phyloP scores from a whole-genome alignment of 352 stramenopile genomes.

The Pythium oligandrum region DNA sequence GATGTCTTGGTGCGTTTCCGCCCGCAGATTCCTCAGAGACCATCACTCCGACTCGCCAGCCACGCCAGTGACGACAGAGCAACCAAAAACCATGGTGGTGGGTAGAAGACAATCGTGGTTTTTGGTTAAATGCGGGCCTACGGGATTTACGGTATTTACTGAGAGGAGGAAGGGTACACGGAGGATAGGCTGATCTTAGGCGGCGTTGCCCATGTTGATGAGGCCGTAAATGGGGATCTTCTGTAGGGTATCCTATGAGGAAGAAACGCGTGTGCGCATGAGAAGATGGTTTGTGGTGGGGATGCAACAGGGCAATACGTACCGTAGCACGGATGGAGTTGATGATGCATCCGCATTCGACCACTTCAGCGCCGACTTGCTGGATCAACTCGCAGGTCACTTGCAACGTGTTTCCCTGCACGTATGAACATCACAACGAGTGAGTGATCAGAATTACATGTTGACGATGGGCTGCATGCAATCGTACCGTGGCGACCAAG shows the following conservation, averaged over 20 bases:
- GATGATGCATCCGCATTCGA: slow-evolving; percentile 81
- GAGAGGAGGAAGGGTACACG: too few relatives aligned
- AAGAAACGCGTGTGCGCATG: too few relatives aligned
- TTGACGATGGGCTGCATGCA: not conserved
- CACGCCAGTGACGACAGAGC: slow-evolving; percentile 6
- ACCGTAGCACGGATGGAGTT: slow-evolving; percentile 52
- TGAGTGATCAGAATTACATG: too few relatives aligned
- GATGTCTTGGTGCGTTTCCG: slow-evolving; percentile 14
- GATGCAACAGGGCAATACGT: slow-evolving; percentile 1
- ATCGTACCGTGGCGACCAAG: slow-evolving; percentile 61
- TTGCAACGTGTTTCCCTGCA: slow-evolving; percentile 72
- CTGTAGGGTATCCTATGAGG: slow-evolving; percentile 31
- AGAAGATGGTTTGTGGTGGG: too few relatives aligned
- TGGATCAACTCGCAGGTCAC: slow-evolving; percentile 75
- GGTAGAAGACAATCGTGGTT: slow-evolving; percentile 2
- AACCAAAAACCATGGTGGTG: slow-evolving; percentile 7
- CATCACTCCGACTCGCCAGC: slow-evolving; percentile 14
- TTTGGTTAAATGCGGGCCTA: slow-evolving; percentile 2
- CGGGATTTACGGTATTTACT: too few relatives aligned
- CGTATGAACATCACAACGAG: too few relatives aligned
- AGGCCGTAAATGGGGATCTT: slow-evolving; percentile 42
- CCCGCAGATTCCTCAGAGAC: slow-evolving; percentile 15
- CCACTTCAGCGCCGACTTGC: slow-evolving; percentile 57
- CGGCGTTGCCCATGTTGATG: too few relatives aligned
- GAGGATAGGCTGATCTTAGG: too few relatives aligned